Percentiles rank a stretch among this genome's conserved stretches.
Conservation (phyloP, 2,329 filamentous ascomycete species). For the Conoideocrella luteorostrata region DNA sequence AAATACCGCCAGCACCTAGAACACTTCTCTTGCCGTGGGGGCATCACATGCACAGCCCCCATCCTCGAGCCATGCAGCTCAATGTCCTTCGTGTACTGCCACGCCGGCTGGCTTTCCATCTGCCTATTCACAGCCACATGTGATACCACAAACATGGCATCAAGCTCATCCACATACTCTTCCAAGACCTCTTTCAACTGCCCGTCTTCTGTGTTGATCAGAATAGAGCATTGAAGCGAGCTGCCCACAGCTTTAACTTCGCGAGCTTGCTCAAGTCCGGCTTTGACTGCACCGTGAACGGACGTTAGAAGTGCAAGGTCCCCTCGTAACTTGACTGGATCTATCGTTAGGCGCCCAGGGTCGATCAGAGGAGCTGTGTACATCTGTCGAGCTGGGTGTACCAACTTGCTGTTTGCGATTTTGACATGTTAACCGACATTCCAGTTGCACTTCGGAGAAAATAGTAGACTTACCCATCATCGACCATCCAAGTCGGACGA, state of each 20-base stretch:
- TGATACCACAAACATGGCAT: slow-evolving; percentile 63
- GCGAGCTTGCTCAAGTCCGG: slow-evolving; percentile 67
- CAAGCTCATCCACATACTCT: slow-evolving; percentile 45
- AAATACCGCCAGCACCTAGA: slow-evolving; percentile 83
- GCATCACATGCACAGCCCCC: slow-evolving; percentile 38
- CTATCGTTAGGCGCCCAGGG: slow-evolving; percentile 29
- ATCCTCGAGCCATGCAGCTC: slow-evolving; percentile 28
- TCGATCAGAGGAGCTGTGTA: slow-evolving; percentile 39
- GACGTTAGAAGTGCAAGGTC: slow-evolving; percentile 44
- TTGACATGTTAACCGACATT: too few relatives aligned
- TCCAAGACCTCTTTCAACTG: slow-evolving; percentile 27
- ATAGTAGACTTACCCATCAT: slow-evolving; percentile 38
- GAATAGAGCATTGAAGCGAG: slow-evolving; percentile 70
- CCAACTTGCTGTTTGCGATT: slow-evolving; percentile 16
- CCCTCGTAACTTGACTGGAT: slow-evolving; percentile 32
- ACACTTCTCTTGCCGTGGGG: slow-evolving; percentile 62
- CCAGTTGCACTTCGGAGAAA: too few relatives aligned
- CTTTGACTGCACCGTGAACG: slow-evolving; percentile 63
- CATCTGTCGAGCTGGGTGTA: slow-evolving; percentile 40
- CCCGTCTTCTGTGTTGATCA: slow-evolving; percentile 40
- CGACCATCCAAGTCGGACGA: slow-evolving; percentile 58
- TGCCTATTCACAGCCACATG: slow-evolving; percentile 44
- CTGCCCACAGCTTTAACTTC: slow-evolving; percentile 67
- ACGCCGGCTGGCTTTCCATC: slow-evolving; percentile 24
- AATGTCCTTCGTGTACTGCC: slow-evolving; percentile 37